Evolutionary conservation across 75 land plant genomes (phyloP), one percentile per base, ranked within the genome.

Genomic region (Cryptomeria japonica): DNA sequence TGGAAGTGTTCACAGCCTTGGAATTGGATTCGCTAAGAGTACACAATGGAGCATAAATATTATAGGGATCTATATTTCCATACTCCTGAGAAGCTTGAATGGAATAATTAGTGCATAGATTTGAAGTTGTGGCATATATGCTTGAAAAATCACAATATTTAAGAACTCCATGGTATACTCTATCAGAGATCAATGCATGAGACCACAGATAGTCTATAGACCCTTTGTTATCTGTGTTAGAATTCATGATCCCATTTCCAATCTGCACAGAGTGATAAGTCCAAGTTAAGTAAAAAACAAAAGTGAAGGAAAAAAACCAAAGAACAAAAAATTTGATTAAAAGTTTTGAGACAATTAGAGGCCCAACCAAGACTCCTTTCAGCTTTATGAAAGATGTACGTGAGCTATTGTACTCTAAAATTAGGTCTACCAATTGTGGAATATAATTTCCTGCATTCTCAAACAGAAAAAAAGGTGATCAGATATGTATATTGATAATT

Each of bases 121-220:
- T 7, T 73, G 37, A 32, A 73, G 2, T 12, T 0, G 2, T 7
- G 11, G 14, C 31, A 82, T 14, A 0, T 9, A 84, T 19, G 68
- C 1, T 39, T 19, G 55, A 41, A 84, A 58, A 51, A 70, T 88
- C 55, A 49, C 94, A 93, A 36, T 88, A 42, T 36, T 84, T 90
- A 3, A 58, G 46, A 10, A 92, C 73, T 9, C 85, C 87, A 15
- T 85, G 46, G 64, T 89, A 70, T 13, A 87, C 84, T 79, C 92
- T 89, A 77, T 95, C 97, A 2, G 95, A 93, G 22, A 91, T 86
- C 51, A 96, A 79, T 16, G 94, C 95, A 87, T 94, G 95, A 12
- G 88, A 79, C 95, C 94, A 93, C 55, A 86, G 79, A 83, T 80
- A 96, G 32, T 94, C 93, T 44, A 72, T 84, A 41, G 86, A 86